A percentile compares a stretch with the other conserved stretches of the same genome.
Conservation (phyloP, 495 filamentous ascomycete species). For the Aspergillus carlsbadensis region DNA sequence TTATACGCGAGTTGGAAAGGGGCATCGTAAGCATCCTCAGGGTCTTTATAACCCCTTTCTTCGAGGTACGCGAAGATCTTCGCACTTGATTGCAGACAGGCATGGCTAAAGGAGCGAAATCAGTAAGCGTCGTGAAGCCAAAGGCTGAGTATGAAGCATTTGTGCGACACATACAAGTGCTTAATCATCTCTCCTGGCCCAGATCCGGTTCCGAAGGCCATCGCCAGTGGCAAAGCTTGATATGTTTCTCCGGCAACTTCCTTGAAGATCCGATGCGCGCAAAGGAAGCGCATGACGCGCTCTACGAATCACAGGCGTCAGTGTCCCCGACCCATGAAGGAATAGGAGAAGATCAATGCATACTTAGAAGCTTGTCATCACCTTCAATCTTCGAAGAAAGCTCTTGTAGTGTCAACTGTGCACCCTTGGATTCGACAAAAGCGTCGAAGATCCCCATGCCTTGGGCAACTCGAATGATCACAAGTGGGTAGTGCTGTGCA, state of each 20-base stretch:
- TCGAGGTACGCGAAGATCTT: constrained; percentile 23
- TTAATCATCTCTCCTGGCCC: constrained; percentile 14
- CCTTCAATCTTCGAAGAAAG: constrained; percentile 17
- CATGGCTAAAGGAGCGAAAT: constrained; percentile 6
- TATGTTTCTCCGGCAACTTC: constrained; percentile 9
- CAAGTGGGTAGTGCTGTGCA: constrained; percentile 10
- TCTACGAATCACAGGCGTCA: constrained; percentile 10
- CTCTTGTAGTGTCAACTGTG: constrained; percentile 11
- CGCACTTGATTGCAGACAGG: constrained; percentile 14
- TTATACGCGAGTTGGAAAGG: constrained; percentile 30
- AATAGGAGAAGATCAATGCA: neutral
- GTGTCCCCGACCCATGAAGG: neutral
- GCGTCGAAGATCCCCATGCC: constrained; percentile 27
- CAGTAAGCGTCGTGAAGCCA: too few relatives aligned
- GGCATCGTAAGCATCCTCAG: constrained; percentile 19
- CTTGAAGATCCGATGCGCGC: constrained; percentile 11
- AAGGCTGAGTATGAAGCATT: neutral
- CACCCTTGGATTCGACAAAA: constrained; percentile 11
- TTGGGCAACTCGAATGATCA: constrained; percentile 13
- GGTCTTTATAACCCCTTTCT: constrained; percentile 25
- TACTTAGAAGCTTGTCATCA: constrained; percentile 22
- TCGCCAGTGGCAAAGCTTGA: constrained; percentile 13
- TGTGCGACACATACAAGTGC: constrained; percentile 20
- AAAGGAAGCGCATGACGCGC: constrained; percentile 20
- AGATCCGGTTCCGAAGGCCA: constrained; percentile 10